Conservation (phyloP, 1,139 yeast species). For the Suhomyces coccinellae region DNA sequence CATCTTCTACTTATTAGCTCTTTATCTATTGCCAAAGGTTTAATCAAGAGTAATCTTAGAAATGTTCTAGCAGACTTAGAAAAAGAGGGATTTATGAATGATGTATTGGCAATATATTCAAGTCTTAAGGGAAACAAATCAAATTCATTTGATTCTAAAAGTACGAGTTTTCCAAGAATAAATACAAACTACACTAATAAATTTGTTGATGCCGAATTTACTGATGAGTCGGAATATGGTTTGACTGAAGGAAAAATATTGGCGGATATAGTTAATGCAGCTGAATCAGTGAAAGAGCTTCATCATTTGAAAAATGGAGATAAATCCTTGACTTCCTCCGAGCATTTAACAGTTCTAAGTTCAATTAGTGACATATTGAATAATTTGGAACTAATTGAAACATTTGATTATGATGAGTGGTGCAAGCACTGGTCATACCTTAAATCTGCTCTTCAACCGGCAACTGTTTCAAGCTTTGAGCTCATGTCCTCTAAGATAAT, state of each 20-base stretch:
- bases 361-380: conserved; percentile 19
- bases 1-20: conserved; percentile 49
- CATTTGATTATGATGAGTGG: conserved; percentile 42
- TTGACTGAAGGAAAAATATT: conserved; percentile 23
- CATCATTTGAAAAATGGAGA: conserved; percentile 20
- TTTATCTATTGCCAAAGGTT: conserved; percentile 47
- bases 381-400: conserved; percentile 11
- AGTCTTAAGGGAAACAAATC: conserved; percentile 8
- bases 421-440: conserved; percentile 47
- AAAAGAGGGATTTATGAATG: conserved; percentile 71
- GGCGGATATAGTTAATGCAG: conserved; percentile 20
- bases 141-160: neutral
- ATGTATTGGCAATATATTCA: conserved; percentile 29
- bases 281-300: conserved; percentile 23
- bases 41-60: conserved; percentile 48
- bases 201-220: conserved; percentile 35
- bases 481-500: conserved; percentile 69
- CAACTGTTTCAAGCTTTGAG: conserved; percentile 68
- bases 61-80: conserved; percentile 52
- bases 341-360: conserved; percentile 20
- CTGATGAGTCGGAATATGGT: conserved; percentile 30
- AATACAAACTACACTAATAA: conserved; percentile 21
- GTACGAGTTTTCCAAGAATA: conserved; percentile 2
- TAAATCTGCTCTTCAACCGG: conserved; percentile 27
- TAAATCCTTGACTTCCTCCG: conserved; percentile 16